Conservation (phyloP, 176 grass and related monocot genomes). For the Avena sativa region DNA sequence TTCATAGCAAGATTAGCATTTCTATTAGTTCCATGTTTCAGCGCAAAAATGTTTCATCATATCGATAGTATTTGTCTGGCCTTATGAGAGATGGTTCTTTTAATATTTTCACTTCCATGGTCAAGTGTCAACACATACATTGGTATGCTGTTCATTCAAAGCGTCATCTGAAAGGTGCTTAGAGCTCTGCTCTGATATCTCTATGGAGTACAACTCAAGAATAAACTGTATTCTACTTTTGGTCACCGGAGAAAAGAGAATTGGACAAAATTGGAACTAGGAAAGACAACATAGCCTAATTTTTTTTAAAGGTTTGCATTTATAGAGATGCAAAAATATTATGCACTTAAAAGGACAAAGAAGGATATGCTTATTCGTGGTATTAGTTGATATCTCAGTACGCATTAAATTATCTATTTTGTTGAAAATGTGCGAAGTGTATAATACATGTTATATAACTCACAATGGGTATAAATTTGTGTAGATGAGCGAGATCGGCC, state of each 20-base stretch:
- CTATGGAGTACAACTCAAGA: neutral
- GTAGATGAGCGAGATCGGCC: slow-evolving; percentile 70
- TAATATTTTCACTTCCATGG: neutral
- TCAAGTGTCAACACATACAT: neutral
- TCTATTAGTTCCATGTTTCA: slow-evolving; percentile 26
- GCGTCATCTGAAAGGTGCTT: neutral
- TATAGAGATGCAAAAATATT: slow-evolving; percentile 1
- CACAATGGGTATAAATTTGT: slow-evolving; percentile 44
- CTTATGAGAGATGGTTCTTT: slow-evolving; percentile 3
- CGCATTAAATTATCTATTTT: neutral
- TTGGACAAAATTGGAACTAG: neutral
- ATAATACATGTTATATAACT: slow-evolving; percentile 32
- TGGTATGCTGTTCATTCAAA: neutral
- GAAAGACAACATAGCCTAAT: neutral
- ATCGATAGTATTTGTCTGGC: neutral
- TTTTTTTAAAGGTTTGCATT: neutral
- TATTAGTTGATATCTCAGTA: slow-evolving; percentile 2
- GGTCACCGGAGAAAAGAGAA: neutral
- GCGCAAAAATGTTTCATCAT: neutral
- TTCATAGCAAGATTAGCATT: slow-evolving; percentile 16
- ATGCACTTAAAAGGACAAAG: slow-evolving; percentile 15
- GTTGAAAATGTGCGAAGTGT: neutral
- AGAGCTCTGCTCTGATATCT: neutral
- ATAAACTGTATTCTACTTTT: slow-evolving; percentile 29
- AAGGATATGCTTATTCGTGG: neutral